These are phyloP conservation scores for Podospora anserina DNA, from an alignment of 495 filamentous ascomycete genomes.

Conservation along the genomic window DNA sequence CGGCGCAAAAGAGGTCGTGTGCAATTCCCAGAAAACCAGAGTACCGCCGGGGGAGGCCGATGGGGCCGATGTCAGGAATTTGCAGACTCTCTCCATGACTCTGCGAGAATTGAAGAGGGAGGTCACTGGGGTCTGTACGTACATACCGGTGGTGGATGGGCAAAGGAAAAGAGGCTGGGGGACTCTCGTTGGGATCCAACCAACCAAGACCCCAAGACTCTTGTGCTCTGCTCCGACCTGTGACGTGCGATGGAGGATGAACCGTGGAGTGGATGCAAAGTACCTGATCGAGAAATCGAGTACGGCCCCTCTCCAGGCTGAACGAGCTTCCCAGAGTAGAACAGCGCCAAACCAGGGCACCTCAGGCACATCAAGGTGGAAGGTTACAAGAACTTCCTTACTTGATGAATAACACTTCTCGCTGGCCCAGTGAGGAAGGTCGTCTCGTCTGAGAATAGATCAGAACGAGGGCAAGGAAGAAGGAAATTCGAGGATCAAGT, in stretches of 20 bases:
- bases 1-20: constrained; percentile 10
- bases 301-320: constrained; percentile 1
- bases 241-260: constrained; percentile 1
- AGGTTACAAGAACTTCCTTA: background rate
- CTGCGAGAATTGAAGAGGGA: background rate
- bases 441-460: background rate
- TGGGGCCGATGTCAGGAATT: constrained; percentile 4
- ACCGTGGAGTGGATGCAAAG: background rate
- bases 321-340: background rate
- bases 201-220: background rate
- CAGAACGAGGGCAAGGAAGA: background rate
- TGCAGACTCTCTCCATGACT: background rate
- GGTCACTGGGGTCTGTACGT: background rate
- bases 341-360: background rate
- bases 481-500: background rate
- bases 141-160: background rate
- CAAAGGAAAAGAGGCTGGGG: background rate
- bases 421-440: constrained; percentile 20
- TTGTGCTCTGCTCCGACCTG: background rate
- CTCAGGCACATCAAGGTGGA: background rate
- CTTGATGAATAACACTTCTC: background rate
- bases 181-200: background rate
- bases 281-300: constrained; percentile 6
- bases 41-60: constrained; percentile 11
- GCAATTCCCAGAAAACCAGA: constrained; percentile 4